Evolutionary conservation across 2,329 filamentous ascomycete species (phyloP), one percentile per base, ranked within the genome.

Genomic region (Bipolaris zeicola): DNA sequence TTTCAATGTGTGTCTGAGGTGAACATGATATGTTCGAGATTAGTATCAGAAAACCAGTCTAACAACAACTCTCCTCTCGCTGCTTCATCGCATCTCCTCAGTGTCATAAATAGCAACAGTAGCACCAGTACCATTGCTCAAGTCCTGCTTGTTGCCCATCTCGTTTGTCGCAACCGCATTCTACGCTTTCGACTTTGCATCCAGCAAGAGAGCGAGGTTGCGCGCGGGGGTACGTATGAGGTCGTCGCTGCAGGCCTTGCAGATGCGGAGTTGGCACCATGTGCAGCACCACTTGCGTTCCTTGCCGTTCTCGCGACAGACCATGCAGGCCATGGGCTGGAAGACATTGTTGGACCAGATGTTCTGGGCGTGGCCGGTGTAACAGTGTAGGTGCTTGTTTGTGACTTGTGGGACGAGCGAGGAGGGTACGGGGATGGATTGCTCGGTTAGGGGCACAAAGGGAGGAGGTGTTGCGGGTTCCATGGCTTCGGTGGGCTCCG

Each of bases 241-340:
- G 38, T 68, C 68, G 6, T 61, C 58, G 11, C 67, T 66, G 33
- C 76, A 77, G 2, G 5, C 46, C 5, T 58, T 33, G 52, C 76
- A 78, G 16, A 78, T 64, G 7, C 73, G 44, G 57, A 78, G 52
- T 52, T 69, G 70, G 50, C 76, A 78, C 72, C 73, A 76, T 14
- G 66, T 64, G 45, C 76, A 78, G n/a, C 61, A 59, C 67, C 71
- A 75, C 53, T 66, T 69, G 14, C 65, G 53, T 18, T 72, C 69
- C 2, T 49, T 52, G 18, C 56, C 60, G 52, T 70, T 66, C 1
- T 60, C 44, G 14, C 60, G 66, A 56, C 76, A 78, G 0, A 76
- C 49, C 71, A 73, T 72, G 67, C 76, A 78, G 11, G 65, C 67
- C 63, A 74, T 64, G 22, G 72, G 71, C 45, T 71, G 68, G 59